phyloP scores from a whole-genome alignment of 306 rosid species.

The Medicago truncatula region MtrunA17r5.0-ANR NC_053049.1:44146001-44146500 shows the following conservation, averaged over 20 bases:
- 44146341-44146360: conserved; percentile 73
- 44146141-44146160: conserved; percentile 70
- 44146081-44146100: neutral
- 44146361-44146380: conserved; percentile 71
- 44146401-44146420: conserved; percentile 53
- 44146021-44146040: conserved; percentile 31
- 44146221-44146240: conserved; percentile 8
- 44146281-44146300: conserved; percentile 37
- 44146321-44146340: conserved; percentile 65
- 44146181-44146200: conserved; percentile 72
- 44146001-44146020: conserved; percentile 51
- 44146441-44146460: neutral
- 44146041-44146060: neutral
- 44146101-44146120: conserved; percentile 51
- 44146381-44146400: conserved; percentile 67
- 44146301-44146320: conserved; percentile 74
- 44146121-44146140: conserved; percentile 78
- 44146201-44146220: conserved; percentile 45
- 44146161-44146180: conserved; percentile 67
- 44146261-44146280: conserved; percentile 3
- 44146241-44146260: conserved; percentile 18
- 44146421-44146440: neutral
- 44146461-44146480: conserved; percentile 3
- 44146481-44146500: neutral
- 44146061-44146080: conserved; percentile 24